Conservation (phyloP, 2,329 filamentous ascomycete genomes). For the Byssoonygena ceratinophila region DNA sequence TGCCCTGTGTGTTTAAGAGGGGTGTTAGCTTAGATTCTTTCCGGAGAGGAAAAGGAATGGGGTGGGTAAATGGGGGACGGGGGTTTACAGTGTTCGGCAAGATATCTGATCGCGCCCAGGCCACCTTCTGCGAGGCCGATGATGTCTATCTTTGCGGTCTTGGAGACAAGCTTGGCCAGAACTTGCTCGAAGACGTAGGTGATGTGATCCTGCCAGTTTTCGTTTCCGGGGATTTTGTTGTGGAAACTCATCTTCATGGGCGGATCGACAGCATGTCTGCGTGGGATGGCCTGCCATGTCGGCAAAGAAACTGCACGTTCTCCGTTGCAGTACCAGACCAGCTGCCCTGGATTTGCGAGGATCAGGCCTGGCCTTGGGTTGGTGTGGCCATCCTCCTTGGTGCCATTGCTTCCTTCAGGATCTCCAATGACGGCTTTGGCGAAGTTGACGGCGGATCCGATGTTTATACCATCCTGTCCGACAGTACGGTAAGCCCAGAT, state of each 20-base stretch:
- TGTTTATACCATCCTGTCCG: slow-evolving; percentile 53
- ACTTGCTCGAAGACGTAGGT: slow-evolving; percentile 55
- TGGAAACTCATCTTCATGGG: slow-evolving; percentile 42
- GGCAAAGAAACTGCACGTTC: slow-evolving; percentile 49
- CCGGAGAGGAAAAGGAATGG: background rate
- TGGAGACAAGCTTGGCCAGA: slow-evolving; percentile 41
- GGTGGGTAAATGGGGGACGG: background rate
- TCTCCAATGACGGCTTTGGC: slow-evolving; percentile 38
- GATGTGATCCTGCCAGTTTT: slow-evolving; percentile 51
- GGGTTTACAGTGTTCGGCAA: slow-evolving; percentile 44
- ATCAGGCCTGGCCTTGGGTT: slow-evolving; percentile 48
- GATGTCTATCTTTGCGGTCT: slow-evolving; percentile 53
- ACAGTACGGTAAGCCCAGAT: slow-evolving; percentile 60
- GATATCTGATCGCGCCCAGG: slow-evolving; percentile 46
- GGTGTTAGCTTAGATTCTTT: too few species aligned
- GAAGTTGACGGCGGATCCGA: slow-evolving; percentile 60
- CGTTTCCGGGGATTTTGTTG: slow-evolving; percentile 56
- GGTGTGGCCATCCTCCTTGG: slow-evolving; percentile 7
- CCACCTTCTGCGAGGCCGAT: slow-evolving; percentile 61
- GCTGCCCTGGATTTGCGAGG: slow-evolving; percentile 66
- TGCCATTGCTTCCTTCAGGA: background rate
- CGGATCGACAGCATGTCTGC: slow-evolving; percentile 52
- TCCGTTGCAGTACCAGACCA: slow-evolving; percentile 61
- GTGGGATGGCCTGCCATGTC: slow-evolving; percentile 50
- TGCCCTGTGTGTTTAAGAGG: too few species aligned